Conservation (phyloP, 192 early-diverging fungal species). For the Dissophora globulifera region DNA sequence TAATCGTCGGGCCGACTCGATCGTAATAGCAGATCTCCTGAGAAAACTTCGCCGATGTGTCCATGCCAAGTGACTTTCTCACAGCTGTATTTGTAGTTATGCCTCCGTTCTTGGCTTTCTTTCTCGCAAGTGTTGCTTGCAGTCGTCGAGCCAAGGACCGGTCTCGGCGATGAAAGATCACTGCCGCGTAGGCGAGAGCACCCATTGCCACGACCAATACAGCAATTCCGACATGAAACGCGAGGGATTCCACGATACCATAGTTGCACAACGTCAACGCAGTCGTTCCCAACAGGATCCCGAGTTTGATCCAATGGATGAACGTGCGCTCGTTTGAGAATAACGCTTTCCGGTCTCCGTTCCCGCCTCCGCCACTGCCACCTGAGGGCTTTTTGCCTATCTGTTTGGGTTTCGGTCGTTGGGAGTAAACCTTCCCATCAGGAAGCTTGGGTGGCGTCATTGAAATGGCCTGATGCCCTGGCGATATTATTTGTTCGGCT, state of each 20-base stretch:
- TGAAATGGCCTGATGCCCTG: slow-evolving; percentile 6
- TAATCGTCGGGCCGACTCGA: slow-evolving; percentile 73
- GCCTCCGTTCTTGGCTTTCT: slow-evolving; percentile 59
- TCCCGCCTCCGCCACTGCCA: slow-evolving; percentile 11
- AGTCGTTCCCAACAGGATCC: slow-evolving; percentile 72
- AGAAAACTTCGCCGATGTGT: no score
- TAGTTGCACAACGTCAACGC: slow-evolving; percentile 78
- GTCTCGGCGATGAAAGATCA: slow-evolving; percentile 77
- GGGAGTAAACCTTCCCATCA: slow-evolving; percentile 25
- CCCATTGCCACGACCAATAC: slow-evolving; percentile 46
- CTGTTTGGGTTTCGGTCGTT: slow-evolving; percentile 16
- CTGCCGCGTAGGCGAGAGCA: slow-evolving; percentile 57
- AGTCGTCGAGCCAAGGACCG: slow-evolving; percentile 53
- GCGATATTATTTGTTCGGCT: no score
- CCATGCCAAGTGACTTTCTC: no score
- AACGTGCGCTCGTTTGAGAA: slow-evolving; percentile 93
- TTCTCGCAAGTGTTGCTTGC: slow-evolving; percentile 69
- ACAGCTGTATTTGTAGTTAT: no score
- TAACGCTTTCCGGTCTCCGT: slow-evolving; percentile 79
- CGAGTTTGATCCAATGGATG: slow-evolving; percentile 84
- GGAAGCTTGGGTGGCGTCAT: not conserved
- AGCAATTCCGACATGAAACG: slow-evolving; percentile 14
- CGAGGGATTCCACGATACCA: slow-evolving; percentile 60
- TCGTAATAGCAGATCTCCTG: slow-evolving; percentile 72
- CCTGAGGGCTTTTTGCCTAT: slow-evolving; percentile 16